These are phyloP conservation scores for Iris macrosiphon DNA, from an alignment of 106 monocot genomes.

Conservation along the genomic window DNA sequence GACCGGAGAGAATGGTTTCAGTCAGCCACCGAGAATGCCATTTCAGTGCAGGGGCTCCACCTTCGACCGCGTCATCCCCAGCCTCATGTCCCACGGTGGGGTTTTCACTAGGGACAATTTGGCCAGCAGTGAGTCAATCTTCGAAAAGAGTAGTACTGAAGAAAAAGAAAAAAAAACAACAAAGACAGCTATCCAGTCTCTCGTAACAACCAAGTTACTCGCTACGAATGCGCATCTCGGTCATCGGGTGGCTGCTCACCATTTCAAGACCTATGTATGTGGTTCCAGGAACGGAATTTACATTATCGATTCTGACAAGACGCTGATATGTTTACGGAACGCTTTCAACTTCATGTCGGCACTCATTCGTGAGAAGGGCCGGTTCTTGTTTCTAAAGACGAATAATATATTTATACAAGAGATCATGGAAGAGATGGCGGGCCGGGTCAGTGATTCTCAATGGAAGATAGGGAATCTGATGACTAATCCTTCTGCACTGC, in stretches of 20 bases:
- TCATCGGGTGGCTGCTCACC: slow-evolving; percentile 11
- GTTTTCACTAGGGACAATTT: too few species aligned
- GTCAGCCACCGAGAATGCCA: too few species aligned
- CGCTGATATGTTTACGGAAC: slow-evolving; percentile 9
- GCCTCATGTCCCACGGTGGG: too few species aligned
- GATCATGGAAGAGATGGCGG: slow-evolving; percentile 17
- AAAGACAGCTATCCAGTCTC: slow-evolving; percentile 7
- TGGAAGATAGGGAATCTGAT: not conserved
- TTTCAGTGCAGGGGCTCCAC: too few species aligned
- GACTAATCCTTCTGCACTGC: not conserved
- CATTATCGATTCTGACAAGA: slow-evolving; percentile 18
- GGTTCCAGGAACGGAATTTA: slow-evolving; percentile 13
- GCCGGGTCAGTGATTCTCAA: slow-evolving; percentile 16
- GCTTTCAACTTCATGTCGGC: not conserved
- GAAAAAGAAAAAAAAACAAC: slow-evolving; percentile 2
- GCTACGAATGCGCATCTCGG: slow-evolving; percentile 12
- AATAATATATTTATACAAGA: slow-evolving; percentile 4
- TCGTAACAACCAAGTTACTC: slow-evolving; percentile 10
- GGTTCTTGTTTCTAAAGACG: slow-evolving; percentile 14
- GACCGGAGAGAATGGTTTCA: too few species aligned
- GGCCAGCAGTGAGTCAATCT: too few species aligned
- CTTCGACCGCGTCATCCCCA: too few species aligned
- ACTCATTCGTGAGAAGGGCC: slow-evolving; percentile 4
- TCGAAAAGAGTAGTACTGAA: too few species aligned
- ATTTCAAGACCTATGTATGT: slow-evolving; percentile 16